These are phyloP conservation scores for Mycena kentingensis DNA, from an alignment of 768 basidiomycete species.

Conservation along the genomic window DNA sequence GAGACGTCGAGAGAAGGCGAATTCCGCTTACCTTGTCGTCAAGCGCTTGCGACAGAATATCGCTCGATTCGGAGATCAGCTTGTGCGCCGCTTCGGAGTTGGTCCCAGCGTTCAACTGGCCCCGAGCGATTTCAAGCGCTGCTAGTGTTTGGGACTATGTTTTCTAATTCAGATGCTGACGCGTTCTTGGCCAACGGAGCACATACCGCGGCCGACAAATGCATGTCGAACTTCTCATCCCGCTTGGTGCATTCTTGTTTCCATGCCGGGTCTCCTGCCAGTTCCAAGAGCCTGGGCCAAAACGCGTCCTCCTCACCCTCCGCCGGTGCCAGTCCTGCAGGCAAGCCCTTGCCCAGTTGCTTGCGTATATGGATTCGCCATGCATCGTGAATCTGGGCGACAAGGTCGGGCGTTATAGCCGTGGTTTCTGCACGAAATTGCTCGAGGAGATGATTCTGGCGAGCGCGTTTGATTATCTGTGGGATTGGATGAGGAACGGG, in stretches of 20 bases:
- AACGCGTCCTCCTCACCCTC: conserved; percentile 50
- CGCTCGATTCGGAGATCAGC: conserved; percentile 74
- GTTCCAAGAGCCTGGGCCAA: conserved; percentile 59
- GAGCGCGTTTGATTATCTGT: conserved; percentile 91
- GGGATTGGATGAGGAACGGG: conserved; percentile 1
- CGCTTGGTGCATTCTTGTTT: conserved; percentile 69
- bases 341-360: conserved; percentile 66
- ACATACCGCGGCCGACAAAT: conserved; percentile 77
- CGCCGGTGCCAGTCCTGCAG: conserved; percentile 46
- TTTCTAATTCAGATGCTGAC: conserved; percentile 14
- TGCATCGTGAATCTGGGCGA: conserved; percentile 58
- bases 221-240: conserved; percentile 93
- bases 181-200: conserved; percentile 15
- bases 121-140: conserved; percentile 56
- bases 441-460: conserved; percentile 74
- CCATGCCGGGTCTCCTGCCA: conserved; percentile 60
- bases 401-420: conserved; percentile 56
- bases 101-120: conserved; percentile 43
- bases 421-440: conserved; percentile 57
- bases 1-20: conserved; percentile 9
- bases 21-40: conserved; percentile 65
- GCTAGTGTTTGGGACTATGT: conserved; percentile 51
- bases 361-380: conserved; percentile 67
- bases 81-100: conserved; percentile 47
- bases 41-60: conserved; percentile 71